Base-by-base conservation (phyloP, 495 filamentous ascomycete species). In the Halenospora varia region DNA sequence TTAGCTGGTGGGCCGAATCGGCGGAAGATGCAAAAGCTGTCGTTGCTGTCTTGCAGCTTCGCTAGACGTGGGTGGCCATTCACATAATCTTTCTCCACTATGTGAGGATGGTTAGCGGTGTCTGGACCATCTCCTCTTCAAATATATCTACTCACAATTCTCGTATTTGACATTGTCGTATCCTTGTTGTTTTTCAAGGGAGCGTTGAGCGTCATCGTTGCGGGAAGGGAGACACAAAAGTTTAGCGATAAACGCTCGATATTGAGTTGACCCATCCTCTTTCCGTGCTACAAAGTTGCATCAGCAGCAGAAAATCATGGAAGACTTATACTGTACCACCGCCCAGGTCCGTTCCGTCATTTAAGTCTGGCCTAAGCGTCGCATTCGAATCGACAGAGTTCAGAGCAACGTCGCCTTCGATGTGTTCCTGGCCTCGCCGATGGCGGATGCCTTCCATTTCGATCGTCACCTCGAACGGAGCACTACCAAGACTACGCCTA, bases 1-100 rank as follows among this genome's bases (percentile, higher is more conserved):
- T 39, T 66, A 11, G 67, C 65, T 26, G 69, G 48, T 17, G 68
- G 63, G 3, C 61, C 60, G 48, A 67, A 75, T 35, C 61, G 63
- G 19, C 73, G 68, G 52, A 59, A 61, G 13, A 75, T 69, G 10
- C 68, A 48, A 50, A 69, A 68, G 41, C 66, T 68, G 3, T 63
- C 57, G 48, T 71, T 63, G 26, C 56, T 60, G 49, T 66, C 65
- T 17, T 70, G 53, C 39, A 75, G 64, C 0, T 70, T 68, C 0
- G 68, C 71, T 2, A 76, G 41, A 19, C 62, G 65, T 2, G 71
- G 70, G 48, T 69, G 68, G 4, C 73, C 73, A 22, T 41, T 8
- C 1, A 59, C 62, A 56, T 66, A 63, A 24, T 66, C 59, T 35
- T 35, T 35, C n/a, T 69, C 62, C 50, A 73, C 73, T 76, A 22